Evolutionary conservation across 1,284 basidiomycete species (phyloP).

Genomic region (Amylostereum chailletii): DNA sequence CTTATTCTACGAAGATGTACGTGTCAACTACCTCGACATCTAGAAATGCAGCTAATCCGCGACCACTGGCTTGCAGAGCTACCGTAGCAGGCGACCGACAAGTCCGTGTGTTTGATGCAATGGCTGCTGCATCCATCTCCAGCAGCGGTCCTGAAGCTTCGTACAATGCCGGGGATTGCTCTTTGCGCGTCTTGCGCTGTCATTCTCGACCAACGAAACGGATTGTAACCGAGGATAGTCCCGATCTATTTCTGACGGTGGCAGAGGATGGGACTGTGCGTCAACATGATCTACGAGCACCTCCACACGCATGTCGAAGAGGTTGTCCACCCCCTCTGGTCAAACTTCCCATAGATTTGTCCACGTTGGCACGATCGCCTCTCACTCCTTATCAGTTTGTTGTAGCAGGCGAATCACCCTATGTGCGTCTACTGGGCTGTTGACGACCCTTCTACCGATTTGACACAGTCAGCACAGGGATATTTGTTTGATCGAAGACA

Average conservation of each 20-base stretch:
- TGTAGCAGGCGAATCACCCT: slow-evolving; percentile 64
- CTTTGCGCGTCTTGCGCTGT: slow-evolving; percentile 53
- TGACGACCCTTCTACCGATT: not conserved
- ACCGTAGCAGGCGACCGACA: slow-evolving; percentile 76
- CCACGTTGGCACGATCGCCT: slow-evolving; percentile 58
- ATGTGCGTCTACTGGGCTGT: slow-evolving; percentile 33
- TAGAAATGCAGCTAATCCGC: not conserved
- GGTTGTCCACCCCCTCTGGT: slow-evolving; percentile 66
- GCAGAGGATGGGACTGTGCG: slow-evolving; percentile 74
- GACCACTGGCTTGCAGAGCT: slow-evolving; percentile 31
- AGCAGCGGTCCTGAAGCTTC: slow-evolving; percentile 25
- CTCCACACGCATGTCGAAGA: slow-evolving; percentile 46
- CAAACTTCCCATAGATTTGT: slow-evolving; percentile 49
- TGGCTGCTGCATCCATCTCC: slow-evolving; percentile 33
- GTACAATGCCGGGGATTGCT: slow-evolving; percentile 36
- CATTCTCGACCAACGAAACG: slow-evolving; percentile 70
- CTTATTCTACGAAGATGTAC: slow-evolving; percentile 61
- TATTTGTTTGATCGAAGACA: slow-evolving; percentile 87
- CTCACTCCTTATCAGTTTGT: slow-evolving; percentile 68
- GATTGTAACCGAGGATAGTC: slow-evolving; percentile 76
- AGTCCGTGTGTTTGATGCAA: slow-evolving; percentile 78
- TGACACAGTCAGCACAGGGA: slow-evolving; percentile 38
- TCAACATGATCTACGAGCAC: slow-evolving; percentile 78
- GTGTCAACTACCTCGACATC: slow-evolving; percentile 12
- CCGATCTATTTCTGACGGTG: slow-evolving; percentile 80